Evolutionary conservation across 306 rosid genomes (phyloP), one percentile per base, ranked within the genome.

Genomic region (Vigna reflexopilosa): DNA sequence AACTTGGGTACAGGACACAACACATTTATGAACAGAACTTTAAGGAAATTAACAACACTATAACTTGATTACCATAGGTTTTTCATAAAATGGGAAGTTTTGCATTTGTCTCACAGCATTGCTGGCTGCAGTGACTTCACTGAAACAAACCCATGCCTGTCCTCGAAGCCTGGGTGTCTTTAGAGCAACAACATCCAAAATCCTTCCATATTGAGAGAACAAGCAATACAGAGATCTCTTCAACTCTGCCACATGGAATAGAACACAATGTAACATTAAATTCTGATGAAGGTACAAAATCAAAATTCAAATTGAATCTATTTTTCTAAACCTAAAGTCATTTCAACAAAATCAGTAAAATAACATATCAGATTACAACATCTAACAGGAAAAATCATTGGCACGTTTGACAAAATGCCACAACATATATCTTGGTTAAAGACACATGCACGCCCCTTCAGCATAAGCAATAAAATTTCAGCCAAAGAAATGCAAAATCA

Each of bases 21-120:
- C 9, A 38, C 14, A 17, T 38, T 26, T 9, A 68, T 7, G 20
- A 77, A 72, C 45, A 45, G 57, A 82, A 26, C 61, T 34, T 48
- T 72, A 56, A 81, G 20, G 20, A 76, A 69, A 75, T n/a, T 64
- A 73, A 67, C 5, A 38, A 58, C 34, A 57, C 38, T 72, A 86
- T 62, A 87, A 88, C n/a, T 50, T 34, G 32, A 71, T 66, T 80
- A 96, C 99, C 98, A 96, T 93, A 38, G 99, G 99, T 81, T 96
- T 96, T 32, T 93, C 98, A 86, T 96, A 96, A 80, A 96, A 96
- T 8, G 99, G 98, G 80, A 96, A 96, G 79, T 91, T 96, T 71
- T 96, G 98, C 99, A 96, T 91, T 80, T 96, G 99, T 52, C 99
- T 88, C 85, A 96, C 99, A 58, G 99, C 99, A 87, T 91, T 90